Evolutionary conservation across 441 rosid genomes (phyloP), one percentile per base, ranked within the genome.

Genomic region (Aquilaria agallochum): DNA sequence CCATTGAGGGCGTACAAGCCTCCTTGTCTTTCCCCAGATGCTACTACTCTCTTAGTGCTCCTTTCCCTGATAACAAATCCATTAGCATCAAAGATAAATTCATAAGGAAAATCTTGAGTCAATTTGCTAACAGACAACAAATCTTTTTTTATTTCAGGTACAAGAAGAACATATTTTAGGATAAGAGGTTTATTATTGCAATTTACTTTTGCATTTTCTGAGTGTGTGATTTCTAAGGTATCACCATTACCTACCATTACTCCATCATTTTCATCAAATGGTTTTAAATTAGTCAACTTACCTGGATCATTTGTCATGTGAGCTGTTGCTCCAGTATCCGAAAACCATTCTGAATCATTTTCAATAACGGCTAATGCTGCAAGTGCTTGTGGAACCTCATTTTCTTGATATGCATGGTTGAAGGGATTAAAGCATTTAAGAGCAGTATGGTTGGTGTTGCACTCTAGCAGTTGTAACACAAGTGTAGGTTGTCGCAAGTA

Each of bases 321-420:
- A 0, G 53, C 0, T 30, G 52, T 58, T 2, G 40, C 62, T 9
- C 42, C 20, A 11, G 42, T 59, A 6, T 59, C 42, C 0, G 40
- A n/a, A 31, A 45, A 13, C 62, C 44, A 46, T 55, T 55, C 9
- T 0, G 9, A 15, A 0, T 59, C 14, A 2, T 5, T 31, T 11
- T 46, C 42, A 1, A 9, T 5, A 46, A 59, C 31, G 27, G 42
- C 11, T 5, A 59, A 2, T 11, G 20, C 9, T 9, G 10, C 47
- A 12, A 56, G 54, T 3, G 72, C 63, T 36, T 56, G 10, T 9
- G 49, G n/a, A 3, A 47, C 1, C 2, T 68, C 54, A 5, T 56
- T 4, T 0, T 48, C 42, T 27, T 68, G 55, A 12, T 50, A 62
- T 0, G 55, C 33, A 44, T 68, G 59, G 20, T 57, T 33, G 1